A percentile compares a stretch with the other conserved stretches of the same genome.
phyloP scores from a whole-genome alignment of 2,329 filamentous ascomycete species.

The Fusarium miscanthi region DNA sequence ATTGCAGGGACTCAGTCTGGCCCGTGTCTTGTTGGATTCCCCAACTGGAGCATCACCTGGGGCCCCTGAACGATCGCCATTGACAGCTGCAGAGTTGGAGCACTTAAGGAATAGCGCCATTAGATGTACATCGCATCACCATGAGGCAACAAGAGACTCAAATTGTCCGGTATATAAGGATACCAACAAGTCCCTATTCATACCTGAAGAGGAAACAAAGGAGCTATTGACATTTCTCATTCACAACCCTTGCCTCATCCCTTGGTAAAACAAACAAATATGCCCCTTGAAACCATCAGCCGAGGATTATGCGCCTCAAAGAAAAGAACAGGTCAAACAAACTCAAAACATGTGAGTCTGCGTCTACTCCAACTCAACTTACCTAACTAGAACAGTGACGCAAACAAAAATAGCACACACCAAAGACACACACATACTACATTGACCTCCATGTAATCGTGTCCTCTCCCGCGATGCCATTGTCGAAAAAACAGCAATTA shows the following conservation, averaged over 20 bases:
- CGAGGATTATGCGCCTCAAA: constrained; percentile 43
- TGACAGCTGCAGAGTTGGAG: constrained; percentile 33
- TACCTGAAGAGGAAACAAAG: not conserved
- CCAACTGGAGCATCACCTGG: constrained; percentile 2
- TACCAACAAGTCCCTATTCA: not conserved
- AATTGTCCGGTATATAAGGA: not conserved
- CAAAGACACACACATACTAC: constrained; percentile 1
- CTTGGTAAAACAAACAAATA: constrained; percentile 15
- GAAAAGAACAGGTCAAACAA: constrained; percentile 25
- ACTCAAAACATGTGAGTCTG: constrained; percentile 37
- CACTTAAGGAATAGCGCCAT: constrained; percentile 34
- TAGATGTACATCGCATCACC: not conserved
- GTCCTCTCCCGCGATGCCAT: constrained; percentile 45
- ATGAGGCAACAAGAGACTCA: not conserved
- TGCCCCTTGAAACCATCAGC: constrained; percentile 35
- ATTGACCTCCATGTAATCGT: constrained; percentile 31
- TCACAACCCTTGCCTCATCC: constrained; percentile 1
- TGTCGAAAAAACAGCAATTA: constrained; percentile 27
- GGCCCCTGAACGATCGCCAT: constrained; percentile 36
- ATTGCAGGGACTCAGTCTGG: not conserved
- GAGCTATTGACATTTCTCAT: not conserved
- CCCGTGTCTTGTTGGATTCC: not conserved
- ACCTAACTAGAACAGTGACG: constrained; percentile 37
- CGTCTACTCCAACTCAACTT: constrained; percentile 1
- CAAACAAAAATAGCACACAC: constrained; percentile 34